Percentiles rank a stretch among this genome's conserved stretches.
These are phyloP conservation scores for Podaxis pistillaris DNA, from an alignment of 768 basidiomycete species.

Conservation along the genomic window DNA sequence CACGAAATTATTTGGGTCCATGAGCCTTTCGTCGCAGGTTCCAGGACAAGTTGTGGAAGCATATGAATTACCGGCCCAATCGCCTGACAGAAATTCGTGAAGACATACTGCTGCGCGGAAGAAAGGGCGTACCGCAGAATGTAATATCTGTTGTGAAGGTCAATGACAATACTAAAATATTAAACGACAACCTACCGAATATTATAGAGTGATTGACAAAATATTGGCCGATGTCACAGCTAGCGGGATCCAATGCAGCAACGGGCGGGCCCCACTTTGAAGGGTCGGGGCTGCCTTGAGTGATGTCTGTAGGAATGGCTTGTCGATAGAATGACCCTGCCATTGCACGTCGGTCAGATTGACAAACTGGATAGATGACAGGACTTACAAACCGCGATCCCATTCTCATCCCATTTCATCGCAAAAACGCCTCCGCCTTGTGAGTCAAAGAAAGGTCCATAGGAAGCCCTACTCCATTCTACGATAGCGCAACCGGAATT, in stretches of 20 bases:
- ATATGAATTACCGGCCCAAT: constrained; percentile 85
- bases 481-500: constrained; percentile 78
- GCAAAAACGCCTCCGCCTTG: constrained; percentile 83
- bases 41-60: constrained; percentile 65
- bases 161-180: background rate
- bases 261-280: constrained; percentile 68
- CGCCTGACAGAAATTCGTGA: constrained; percentile 40
- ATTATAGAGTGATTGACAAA: constrained; percentile 73
- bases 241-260: constrained; percentile 53
- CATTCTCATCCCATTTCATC: constrained; percentile 84
- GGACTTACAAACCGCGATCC: constrained; percentile 75
- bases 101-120: background rate
- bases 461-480: constrained; percentile 81
- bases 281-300: constrained; percentile 60
- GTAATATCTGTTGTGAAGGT: constrained; percentile 67
- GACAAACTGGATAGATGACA: background rate
- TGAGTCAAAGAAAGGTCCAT: constrained; percentile 78
- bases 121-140: constrained; percentile 60
- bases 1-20: constrained; percentile 32
- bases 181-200: constrained; percentile 55
- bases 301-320: constrained; percentile 69
- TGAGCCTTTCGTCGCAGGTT: constrained; percentile 28
- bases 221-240: constrained; percentile 57
- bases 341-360: background rate
- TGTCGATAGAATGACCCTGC: constrained; percentile 83